Evolutionary conservation across 768 basidiomycete species (phyloP).

Genomic region (Tremella fuciformis): DNA sequence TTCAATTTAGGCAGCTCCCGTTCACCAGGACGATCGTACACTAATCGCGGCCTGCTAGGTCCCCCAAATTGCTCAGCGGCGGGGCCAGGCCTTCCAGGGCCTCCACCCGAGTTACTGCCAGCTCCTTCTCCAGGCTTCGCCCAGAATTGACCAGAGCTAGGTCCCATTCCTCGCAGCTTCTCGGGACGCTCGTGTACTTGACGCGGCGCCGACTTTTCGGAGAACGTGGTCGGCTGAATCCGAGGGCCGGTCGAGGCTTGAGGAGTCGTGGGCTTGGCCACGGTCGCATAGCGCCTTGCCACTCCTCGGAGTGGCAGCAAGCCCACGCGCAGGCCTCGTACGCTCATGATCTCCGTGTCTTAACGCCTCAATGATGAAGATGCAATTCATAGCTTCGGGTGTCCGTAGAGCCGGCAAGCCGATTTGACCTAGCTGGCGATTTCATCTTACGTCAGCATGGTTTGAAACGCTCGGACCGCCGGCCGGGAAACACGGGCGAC

Average conservation of each 20-base stretch:
- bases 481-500: background rate
- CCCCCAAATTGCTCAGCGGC: constrained; percentile 38
- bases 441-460: constrained; percentile 2
- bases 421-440: background rate
- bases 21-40: constrained; percentile 42
- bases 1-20: constrained; percentile 41
- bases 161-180: constrained; percentile 27
- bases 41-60: constrained; percentile 45
- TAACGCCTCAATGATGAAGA: too few species aligned
- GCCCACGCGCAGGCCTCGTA: too few species aligned
- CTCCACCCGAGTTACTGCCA: background rate
- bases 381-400: background rate
- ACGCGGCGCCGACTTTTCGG: constrained; percentile 33
- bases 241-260: background rate
- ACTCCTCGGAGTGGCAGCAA: too few species aligned
- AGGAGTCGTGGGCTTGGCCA: background rate
- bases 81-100: background rate
- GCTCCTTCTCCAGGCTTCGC: constrained; percentile 1
- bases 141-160: constrained; percentile 7
- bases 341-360: too few species aligned
- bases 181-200: constrained; percentile 40
- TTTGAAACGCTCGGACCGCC: background rate
- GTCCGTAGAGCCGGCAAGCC: constrained; percentile 1
- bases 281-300: too few species aligned
- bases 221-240: constrained; percentile 36